A percentile compares a stretch with the other conserved stretches of the same genome.
Conservation (phyloP, 331 rosid species). For the Cydonia oblonga region DNA sequence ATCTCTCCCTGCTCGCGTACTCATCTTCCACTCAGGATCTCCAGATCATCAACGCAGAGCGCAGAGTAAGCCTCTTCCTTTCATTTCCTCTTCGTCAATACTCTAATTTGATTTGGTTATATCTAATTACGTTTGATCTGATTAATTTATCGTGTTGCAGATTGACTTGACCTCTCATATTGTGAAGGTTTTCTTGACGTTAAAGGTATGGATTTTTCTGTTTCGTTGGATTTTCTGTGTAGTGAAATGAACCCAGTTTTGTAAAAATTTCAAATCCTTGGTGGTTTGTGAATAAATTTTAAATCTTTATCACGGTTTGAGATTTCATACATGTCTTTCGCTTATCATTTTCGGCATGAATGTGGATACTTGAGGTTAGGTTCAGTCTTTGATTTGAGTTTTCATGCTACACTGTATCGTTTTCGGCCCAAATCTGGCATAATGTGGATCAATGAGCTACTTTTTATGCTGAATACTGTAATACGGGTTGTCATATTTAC, state of each 20-base stretch:
- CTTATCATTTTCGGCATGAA: not conserved
- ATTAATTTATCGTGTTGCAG: conserved; percentile 36
- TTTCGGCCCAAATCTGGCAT: not conserved
- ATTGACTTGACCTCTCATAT: conserved; percentile 83
- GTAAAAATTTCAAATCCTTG: not conserved
- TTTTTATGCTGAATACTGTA: not conserved
- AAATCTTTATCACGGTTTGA: not conserved
- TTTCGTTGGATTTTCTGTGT: not conserved
- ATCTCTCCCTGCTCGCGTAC: conserved; percentile 16
- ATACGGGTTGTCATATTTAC: not conserved
- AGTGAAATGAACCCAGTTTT: not conserved
- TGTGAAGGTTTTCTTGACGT: conserved; percentile 67
- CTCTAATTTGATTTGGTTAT: conserved; percentile 1
- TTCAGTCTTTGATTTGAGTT: not conserved
- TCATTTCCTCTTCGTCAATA: not conserved
- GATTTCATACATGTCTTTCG: not conserved
- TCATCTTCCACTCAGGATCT: conserved; percentile 40
- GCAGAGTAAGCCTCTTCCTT: conserved; percentile 44
- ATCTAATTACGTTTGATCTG: not conserved
- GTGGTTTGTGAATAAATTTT: not conserved
- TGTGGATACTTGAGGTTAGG: not conserved
- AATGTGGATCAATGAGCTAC: not conserved
- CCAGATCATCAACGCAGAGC: conserved; percentile 87
- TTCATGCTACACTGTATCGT: not conserved
- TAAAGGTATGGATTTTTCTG: conserved; percentile 44